A percentile compares a stretch with the other conserved stretches of the same genome.
Conservation (phyloP, 768 basidiomycete species). For the Termitomyces sp. region DNA sequence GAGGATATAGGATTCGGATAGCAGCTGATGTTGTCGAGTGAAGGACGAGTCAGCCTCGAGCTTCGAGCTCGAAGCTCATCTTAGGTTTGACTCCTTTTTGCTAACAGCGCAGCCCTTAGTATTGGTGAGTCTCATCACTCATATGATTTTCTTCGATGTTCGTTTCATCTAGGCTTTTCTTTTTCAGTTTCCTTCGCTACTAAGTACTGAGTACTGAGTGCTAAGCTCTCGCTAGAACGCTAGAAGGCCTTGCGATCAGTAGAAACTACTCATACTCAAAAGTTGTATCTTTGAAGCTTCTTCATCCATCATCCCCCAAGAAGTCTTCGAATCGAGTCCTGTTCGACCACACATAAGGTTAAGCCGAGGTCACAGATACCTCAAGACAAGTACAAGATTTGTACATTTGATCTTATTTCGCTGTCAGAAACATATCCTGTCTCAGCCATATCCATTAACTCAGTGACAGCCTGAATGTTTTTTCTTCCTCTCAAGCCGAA, state of each 20-base stretch:
- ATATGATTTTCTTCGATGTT: not conserved
- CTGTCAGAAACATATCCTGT: slow-evolving; percentile 1
- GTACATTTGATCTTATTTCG: not conserved
- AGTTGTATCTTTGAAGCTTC: not conserved
- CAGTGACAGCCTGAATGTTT: not conserved
- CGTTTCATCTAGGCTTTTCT: not conserved
- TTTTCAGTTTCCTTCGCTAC: not conserved
- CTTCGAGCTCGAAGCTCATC: no score
- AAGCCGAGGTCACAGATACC: no score
- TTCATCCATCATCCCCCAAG: not conserved
- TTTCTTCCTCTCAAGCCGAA: not conserved
- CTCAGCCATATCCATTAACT: not conserved
- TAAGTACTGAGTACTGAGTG: no score
- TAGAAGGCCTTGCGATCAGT: not conserved
- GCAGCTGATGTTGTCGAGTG: no score
- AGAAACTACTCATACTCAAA: not conserved
- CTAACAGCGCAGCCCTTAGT: not conserved
- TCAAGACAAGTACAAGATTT: not conserved
- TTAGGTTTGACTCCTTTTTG: no score
- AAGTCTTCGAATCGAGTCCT: not conserved
- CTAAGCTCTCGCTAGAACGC: not conserved
- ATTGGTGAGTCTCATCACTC: not conserved
- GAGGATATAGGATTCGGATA: no score
- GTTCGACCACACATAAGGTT: not conserved
- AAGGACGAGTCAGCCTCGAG: no score